Base-by-base conservation (phyloP, 768 basidiomycete species). In the Suillus bovinus region DNA sequence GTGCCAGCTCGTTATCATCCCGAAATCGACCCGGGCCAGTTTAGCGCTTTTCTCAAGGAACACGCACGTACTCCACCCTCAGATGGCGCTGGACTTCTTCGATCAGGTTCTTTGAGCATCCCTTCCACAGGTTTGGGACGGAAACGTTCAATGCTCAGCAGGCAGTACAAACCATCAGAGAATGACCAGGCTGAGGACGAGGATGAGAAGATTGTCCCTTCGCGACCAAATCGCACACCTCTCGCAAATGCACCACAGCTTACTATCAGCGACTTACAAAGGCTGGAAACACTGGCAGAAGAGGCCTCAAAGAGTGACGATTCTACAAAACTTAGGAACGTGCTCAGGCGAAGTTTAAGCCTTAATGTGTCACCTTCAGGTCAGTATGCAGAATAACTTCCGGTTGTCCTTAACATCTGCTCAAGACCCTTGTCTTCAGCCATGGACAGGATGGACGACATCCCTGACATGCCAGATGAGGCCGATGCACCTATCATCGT, bases 1-100 rank as follows among this genome's bases (percentile, higher is more conserved):
- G 94, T 99, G 33, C 97, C 97, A 59, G 97, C 97, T 17, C 86
- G 90, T 62, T 81, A 98, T 39, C 97, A 99, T 73, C 97, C 97
- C 34, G 97, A 99, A 80, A 92, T 99, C 70, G 96, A 96, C 0
- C 97, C 97, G 27, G 90, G 88, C 53, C 95, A 99, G 75, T 99
- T 99, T 76, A 86, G 93, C 58, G 90, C 88, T 13, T 98, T 99
- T 73, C 86, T 99, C 68, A 92, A 95, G 74, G 93, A 96, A 69
- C 97, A 99, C 77, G 84, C 94, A 13, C 85, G 88, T 63, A 75
- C 82, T 9, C 82, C 83, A 50, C 75, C 84, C 41, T 75, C 81
- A 31, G 87, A 86, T 64, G 84, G 79, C 65, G 72, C 72, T 61
- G 61, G 68, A 4, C 68, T 81, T 8, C 71, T 67, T 39, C 78